Conservation (phyloP, 1,284 basidiomycete genomes). For the Puccinia novopanici region DNA sequence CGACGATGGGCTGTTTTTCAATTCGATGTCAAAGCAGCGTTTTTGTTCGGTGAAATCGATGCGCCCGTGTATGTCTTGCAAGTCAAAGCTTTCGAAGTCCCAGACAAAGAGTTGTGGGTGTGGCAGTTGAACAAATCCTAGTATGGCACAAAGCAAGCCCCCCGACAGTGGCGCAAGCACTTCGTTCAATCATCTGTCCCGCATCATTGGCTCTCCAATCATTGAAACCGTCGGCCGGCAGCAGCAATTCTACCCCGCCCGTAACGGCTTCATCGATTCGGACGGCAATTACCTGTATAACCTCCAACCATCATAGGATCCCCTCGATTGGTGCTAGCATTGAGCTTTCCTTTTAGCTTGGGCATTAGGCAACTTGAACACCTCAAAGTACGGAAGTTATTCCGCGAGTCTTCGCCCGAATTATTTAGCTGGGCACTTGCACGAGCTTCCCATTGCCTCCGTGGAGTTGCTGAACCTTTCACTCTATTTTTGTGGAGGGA, state of each 20-base stretch:
- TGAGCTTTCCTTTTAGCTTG: slow-evolving; percentile 1
- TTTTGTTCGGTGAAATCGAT: slow-evolving; percentile 21
- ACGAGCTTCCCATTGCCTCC: slow-evolving; percentile 3
- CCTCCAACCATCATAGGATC: neutral
- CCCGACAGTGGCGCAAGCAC: slow-evolving; percentile 11
- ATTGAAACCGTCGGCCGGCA: slow-evolving; percentile 8
- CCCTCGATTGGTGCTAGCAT: slow-evolving; percentile 14
- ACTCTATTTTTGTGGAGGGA: neutral
- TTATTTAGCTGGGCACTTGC: neutral
- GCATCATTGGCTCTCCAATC: slow-evolving; percentile 19
- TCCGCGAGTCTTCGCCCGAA: neutral
- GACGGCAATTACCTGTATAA: slow-evolving; percentile 21
- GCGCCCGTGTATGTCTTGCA: slow-evolving; percentile 14
- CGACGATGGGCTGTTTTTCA: neutral
- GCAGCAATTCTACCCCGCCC: slow-evolving; percentile 12
- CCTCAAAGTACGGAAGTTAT: neutral
- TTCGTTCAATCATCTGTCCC: neutral
- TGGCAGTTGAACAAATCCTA: too few species aligned
- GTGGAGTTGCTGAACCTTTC: slow-evolving; percentile 7
- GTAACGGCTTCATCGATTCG: slow-evolving; percentile 22
- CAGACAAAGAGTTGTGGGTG: too few species aligned
- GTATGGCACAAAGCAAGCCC: slow-evolving; percentile 12
- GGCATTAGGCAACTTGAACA: neutral
- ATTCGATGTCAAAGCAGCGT: slow-evolving; percentile 22
- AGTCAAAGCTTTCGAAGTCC: neutral